Evolutionary conservation across 768 basidiomycete species (phyloP), one percentile per base, ranked within the genome.

Genomic region (Hygrophoropsis aurantiaca): DNA sequence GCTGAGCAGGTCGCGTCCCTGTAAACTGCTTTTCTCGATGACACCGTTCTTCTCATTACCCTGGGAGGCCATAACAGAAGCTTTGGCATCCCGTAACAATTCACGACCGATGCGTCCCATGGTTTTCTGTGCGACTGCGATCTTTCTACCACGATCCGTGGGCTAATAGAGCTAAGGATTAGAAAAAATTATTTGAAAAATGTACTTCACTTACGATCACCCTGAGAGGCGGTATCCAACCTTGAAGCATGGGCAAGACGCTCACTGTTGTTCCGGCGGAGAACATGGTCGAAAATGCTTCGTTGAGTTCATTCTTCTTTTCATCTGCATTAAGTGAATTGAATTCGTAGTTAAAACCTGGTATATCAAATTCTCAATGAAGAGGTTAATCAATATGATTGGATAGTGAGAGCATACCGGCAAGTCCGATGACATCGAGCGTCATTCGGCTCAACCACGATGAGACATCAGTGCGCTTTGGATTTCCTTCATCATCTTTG

Each of bases 1-100:
- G 0, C 79, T 80, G 3, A 87, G 66, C 3, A 88, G 58, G 64
- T 87, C 85, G 15, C 79, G 74, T 16, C 70, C 70, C 1, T 52
- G 54, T 9, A 68, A 41, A 10, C 42, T 56, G n/a, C 61, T 58
- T 48, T 68, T 63, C 65, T 70, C 60, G 9, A 69, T 66, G 34
- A 58, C 62, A 7, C 59, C 60, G 20, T 65, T 41, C 6, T 54
- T 50, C 34, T 60, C 55, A 2, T 49, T 56, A 10, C 56, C 58
- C 8, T 45, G 42, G 20, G 52, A 23, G 10, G 51, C 50, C 9
- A 54, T 48, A 6, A 73, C 64, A 9, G 57, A 64, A 3, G 61
- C 61, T 52, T 83, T 84, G 54, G 80, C 84, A 7, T 78, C 70
- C 6, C 52, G 47, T 16, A 83, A 50, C 6, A 85, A 65, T 26